Conservation (phyloP, 78 protist species). For the Planoprotostelium fungivorum region DNA sequence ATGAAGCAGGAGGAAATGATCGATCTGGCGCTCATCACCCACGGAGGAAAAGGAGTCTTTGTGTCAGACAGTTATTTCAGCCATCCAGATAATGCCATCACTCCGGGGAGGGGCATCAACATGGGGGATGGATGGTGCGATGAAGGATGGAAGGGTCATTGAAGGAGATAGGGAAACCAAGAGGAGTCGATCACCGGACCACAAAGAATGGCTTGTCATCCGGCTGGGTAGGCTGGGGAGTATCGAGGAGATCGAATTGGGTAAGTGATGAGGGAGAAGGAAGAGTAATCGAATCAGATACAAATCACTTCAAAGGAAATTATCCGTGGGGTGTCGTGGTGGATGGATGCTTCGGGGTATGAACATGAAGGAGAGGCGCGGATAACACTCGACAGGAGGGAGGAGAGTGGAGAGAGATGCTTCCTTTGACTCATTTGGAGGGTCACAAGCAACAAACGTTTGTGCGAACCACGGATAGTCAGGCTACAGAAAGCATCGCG, state of each 20-base stretch:
- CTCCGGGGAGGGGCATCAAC: slow-evolving; percentile 67
- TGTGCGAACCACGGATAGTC: not conserved
- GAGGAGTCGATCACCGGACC: slow-evolving; percentile 54
- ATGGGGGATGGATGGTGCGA: slow-evolving; percentile 89
- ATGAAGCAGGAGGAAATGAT: slow-evolving; percentile 8
- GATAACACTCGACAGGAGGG: not conserved
- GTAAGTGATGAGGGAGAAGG: too few species aligned
- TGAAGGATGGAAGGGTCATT: slow-evolving; percentile 25
- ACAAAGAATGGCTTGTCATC: slow-evolving; percentile 61
- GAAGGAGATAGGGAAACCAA: slow-evolving; percentile 33
- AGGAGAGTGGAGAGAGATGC: not conserved
- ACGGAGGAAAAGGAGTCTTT: slow-evolving; percentile 52
- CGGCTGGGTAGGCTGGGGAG: slow-evolving; percentile 40
- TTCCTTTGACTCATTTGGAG: not conserved
- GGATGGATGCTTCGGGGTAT: not conserved
- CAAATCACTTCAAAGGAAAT: slow-evolving; percentile 81
- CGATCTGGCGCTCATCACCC: slow-evolving; percentile 58
- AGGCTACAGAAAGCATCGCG: not conserved
- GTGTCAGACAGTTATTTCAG: slow-evolving; percentile 72
- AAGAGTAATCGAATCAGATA: too few species aligned
- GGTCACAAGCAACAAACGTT: not conserved
- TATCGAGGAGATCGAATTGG: slow-evolving; percentile 20
- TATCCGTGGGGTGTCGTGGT: slow-evolving; percentile 37
- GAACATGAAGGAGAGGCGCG: not conserved
- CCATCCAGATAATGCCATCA: slow-evolving; percentile 60